Conservation (phyloP, 1,139 yeast species). For the Hansenula lynferdii region DNA sequence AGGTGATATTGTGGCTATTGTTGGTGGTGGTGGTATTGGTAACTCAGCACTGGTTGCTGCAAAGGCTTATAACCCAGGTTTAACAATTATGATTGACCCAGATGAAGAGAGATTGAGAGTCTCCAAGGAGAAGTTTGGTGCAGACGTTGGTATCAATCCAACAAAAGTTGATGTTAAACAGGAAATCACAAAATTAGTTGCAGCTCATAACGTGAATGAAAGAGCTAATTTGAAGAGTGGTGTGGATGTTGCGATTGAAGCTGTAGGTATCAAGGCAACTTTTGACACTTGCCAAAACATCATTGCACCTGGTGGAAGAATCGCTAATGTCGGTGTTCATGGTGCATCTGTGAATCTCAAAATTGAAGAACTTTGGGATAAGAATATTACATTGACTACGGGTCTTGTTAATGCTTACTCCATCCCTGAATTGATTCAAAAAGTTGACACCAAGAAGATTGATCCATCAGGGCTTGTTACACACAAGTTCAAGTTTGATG, state of each 20-base stretch:
- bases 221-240: slow-evolving; percentile 29
- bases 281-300: slow-evolving; percentile 40
- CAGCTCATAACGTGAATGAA: slow-evolving; percentile 15
- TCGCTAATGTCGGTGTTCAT: slow-evolving; percentile 45
- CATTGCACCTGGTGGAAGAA: slow-evolving; percentile 41
- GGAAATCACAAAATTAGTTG: slow-evolving; percentile 24
- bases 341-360: slow-evolving; percentile 37
- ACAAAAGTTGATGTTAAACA: slow-evolving; percentile 26
- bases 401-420: slow-evolving; percentile 41
- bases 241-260: slow-evolving; percentile 46
- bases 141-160: slow-evolving; percentile 36
- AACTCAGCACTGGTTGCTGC: slow-evolving; percentile 36
- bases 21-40: slow-evolving; percentile 48
- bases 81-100: slow-evolving; percentile 37
- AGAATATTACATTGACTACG: slow-evolving; percentile 37
- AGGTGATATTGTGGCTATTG: slow-evolving; percentile 41
- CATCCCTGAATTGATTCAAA: slow-evolving; percentile 29
- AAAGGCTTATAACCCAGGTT: slow-evolving; percentile 31
- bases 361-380: slow-evolving; percentile 40
- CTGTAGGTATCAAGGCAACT: slow-evolving; percentile 42
- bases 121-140: slow-evolving; percentile 37
- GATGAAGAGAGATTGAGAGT: slow-evolving; percentile 37
- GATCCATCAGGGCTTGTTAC: slow-evolving; percentile 49
- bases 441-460: slow-evolving; percentile 28
- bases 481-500: slow-evolving; percentile 53